phyloP scores from a whole-genome alignment of 2,329 filamentous ascomycete genomes.

The Cladophialophora chaetospira region DNA sequence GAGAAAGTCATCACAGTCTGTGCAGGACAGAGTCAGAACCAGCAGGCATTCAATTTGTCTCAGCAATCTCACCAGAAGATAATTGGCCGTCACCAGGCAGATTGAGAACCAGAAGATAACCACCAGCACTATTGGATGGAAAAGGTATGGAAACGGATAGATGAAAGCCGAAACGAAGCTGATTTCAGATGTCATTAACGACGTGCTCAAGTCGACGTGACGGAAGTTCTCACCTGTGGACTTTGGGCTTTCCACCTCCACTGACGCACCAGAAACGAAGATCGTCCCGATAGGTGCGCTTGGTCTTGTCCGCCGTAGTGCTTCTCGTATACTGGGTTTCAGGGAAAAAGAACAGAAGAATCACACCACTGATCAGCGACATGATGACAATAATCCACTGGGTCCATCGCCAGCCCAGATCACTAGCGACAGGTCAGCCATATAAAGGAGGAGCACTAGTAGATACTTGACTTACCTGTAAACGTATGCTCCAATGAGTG shows the following conservation, averaged over 20 bases:
- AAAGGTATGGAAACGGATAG: constrained; percentile 7
- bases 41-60: neutral
- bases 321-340: constrained; percentile 10
- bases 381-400: constrained; percentile 9
- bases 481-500: constrained; percentile 10
- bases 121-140: constrained; percentile 5
- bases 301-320: neutral
- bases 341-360: constrained; percentile 4
- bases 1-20: constrained; percentile 2
- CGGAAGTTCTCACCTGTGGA: neutral
- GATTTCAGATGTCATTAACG: neutral
- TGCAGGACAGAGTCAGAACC: neutral
- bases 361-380: neutral
- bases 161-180: constrained; percentile 6
- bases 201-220: neutral
- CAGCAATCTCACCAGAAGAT: constrained; percentile 1
- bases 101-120: neutral
- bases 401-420: constrained; percentile 8
- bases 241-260: constrained; percentile 10
- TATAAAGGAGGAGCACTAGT: neutral
- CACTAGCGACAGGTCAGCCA: neutral
- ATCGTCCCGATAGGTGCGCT: neutral
- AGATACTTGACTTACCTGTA: constrained; percentile 1
- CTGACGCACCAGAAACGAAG: constrained; percentile 10
- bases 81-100: neutral